Percentiles rank a stretch among this genome's conserved stretches.
These are phyloP conservation scores for Iodosphaeria phyllophila DNA, from an alignment of 2,329 filamentous ascomycete genomes.

Conservation along the genomic window DNA sequence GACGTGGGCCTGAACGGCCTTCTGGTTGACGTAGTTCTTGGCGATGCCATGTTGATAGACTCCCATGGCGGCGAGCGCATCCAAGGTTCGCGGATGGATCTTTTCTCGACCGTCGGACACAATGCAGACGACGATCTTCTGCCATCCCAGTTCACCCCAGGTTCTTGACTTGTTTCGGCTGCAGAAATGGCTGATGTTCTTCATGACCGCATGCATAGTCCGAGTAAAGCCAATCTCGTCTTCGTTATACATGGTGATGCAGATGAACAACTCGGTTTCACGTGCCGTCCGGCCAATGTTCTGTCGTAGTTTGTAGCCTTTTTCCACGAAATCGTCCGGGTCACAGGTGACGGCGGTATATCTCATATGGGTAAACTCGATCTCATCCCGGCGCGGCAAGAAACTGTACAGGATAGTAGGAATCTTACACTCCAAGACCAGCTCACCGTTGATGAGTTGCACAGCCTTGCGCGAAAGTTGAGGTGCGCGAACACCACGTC, in stretches of 20 bases:
- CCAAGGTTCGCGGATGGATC: conserved; percentile 82
- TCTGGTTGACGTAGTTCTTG: conserved; percentile 94
- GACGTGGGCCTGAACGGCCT: conserved; percentile 87
- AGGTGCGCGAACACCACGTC: conserved; percentile 68
- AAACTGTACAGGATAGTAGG: conserved; percentile 97
- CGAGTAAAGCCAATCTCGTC: conserved; percentile 91
- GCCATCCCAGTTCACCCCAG: conserved; percentile 97
- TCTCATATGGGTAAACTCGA: conserved; percentile 94
- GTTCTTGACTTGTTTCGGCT: conserved; percentile 84
- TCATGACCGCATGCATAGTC: conserved; percentile 93
- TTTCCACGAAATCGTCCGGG: conserved; percentile 68
- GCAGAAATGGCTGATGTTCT: conserved; percentile 98
- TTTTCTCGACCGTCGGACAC: conserved; percentile 82
- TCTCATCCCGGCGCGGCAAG: conserved; percentile 74
- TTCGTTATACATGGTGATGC: conserved; percentile 98
- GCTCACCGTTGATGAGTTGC: conserved; percentile 87
- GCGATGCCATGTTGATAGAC: conserved; percentile 97
- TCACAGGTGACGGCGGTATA: conserved; percentile 94
- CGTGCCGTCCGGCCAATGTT: conserved; percentile 80
- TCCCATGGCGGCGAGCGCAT: conserved; percentile 88
- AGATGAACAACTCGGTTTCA: conserved; percentile 90
- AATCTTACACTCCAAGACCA: conserved; percentile 97
- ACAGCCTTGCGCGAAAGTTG: conserved; percentile 91
- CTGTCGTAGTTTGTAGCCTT: conserved; percentile 83
- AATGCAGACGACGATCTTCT: conserved; percentile 97